These are phyloP conservation scores for Macrophomina tecta DNA, from an alignment of 2,329 filamentous ascomycete genomes.

Conservation along the genomic window DNA sequence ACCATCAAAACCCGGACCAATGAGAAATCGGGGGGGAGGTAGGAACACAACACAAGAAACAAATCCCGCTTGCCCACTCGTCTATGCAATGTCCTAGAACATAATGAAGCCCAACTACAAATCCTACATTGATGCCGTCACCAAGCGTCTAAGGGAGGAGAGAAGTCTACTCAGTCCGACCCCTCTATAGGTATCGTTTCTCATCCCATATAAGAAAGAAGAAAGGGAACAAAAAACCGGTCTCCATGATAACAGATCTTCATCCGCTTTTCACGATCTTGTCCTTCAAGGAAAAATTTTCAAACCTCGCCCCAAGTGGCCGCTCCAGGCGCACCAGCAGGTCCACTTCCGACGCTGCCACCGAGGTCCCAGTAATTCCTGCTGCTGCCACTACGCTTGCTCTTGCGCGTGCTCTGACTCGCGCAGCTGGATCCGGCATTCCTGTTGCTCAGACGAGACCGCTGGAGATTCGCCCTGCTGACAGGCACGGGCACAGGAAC, in stretches of 20 bases:
- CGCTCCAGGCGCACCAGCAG: conserved; percentile 17
- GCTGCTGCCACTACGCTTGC: conserved; percentile 71
- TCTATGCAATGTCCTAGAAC: conserved; percentile 2
- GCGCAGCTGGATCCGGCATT: conserved; percentile 67
- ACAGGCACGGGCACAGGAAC: conserved; percentile 34
- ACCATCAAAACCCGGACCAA: background rate
- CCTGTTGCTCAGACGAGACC: conserved; percentile 19
- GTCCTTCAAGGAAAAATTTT: background rate
- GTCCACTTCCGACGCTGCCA: conserved; percentile 72
- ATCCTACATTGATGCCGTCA: background rate
- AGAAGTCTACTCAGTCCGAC: conserved; percentile 1
- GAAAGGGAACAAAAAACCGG: background rate
- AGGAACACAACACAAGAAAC: background rate
- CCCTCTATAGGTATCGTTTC: conserved; percentile 13
- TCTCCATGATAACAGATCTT: conserved; percentile 10
- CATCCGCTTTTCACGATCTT: conserved; percentile 13
- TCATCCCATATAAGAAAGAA: background rate
- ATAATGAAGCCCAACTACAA: background rate
- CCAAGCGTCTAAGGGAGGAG: conserved; percentile 8
- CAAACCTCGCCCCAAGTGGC: conserved; percentile 17
- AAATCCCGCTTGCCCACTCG: conserved; percentile 2
- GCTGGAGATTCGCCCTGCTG: conserved; percentile 25
- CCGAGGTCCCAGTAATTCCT: conserved; percentile 94
- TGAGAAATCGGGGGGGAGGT: background rate
- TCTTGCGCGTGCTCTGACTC: conserved; percentile 83